Conservation (phyloP, 768 basidiomycete species). For the Calocybe gangraenosa region DNA sequence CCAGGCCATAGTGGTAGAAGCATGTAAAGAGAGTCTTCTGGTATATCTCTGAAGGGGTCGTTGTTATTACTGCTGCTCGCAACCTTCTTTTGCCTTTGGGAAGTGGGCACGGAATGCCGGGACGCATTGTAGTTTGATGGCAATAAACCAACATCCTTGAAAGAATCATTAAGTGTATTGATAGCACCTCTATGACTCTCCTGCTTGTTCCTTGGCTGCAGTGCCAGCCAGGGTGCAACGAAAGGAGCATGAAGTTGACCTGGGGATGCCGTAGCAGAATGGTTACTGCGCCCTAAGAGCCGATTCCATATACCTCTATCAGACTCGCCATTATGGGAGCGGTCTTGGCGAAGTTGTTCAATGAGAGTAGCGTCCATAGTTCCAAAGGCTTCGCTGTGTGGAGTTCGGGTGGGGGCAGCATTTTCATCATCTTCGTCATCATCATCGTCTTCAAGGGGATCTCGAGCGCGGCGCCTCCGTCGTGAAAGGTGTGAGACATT, state of each 20-base stretch:
- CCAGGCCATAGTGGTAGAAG: conserved; percentile 81
- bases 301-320: conserved; percentile 22
- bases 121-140: conserved; percentile 41
- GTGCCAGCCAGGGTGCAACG: conserved; percentile 58
- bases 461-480: conserved; percentile 25
- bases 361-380: conserved; percentile 52
- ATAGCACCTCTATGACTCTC: conserved; percentile 69
- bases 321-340: conserved; percentile 19
- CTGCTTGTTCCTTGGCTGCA: conserved; percentile 58
- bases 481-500: conserved; percentile 18
- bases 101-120: conserved; percentile 20
- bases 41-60: conserved; percentile 58
- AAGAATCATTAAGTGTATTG: conserved; percentile 66
- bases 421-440: conserved; percentile 32
- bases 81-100: conserved; percentile 27
- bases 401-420: conserved; percentile 41
- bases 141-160: conserved; percentile 75
- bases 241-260: conserved; percentile 26
- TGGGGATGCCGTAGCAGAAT: conserved; percentile 15
- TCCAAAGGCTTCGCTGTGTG: conserved; percentile 60
- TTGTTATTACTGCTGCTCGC: conserved; percentile 21
- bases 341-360: conserved; percentile 34
- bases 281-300: conserved; percentile 17
- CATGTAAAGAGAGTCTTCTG: conserved; percentile 74
- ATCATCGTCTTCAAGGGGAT: conserved; percentile 22